Conservation (phyloP, 148 eudicot species). For the Chenopodium suecicum region DNA sequence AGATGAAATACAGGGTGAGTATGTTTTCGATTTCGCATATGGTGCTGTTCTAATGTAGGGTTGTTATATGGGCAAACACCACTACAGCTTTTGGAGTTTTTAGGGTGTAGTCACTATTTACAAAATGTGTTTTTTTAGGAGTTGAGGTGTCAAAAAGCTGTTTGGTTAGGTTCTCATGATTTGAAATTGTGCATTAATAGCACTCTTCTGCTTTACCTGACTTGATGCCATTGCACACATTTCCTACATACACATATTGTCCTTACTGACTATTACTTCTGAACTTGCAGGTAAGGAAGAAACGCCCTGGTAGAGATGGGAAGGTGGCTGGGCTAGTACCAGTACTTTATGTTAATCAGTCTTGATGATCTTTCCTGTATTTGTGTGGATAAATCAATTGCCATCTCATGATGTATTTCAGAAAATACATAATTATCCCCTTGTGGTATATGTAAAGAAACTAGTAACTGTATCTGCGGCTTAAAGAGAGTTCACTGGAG, state of each 20-base stretch:
- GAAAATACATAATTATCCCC: background rate
- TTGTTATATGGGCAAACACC: too few relatives aligned
- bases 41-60: background rate
- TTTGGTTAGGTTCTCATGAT: background rate
- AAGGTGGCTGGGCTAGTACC: slow-evolving; percentile 93
- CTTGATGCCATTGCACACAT: background rate
- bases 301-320: slow-evolving; percentile 91
- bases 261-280: background rate
- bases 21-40: too few relatives aligned
- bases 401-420: background rate
- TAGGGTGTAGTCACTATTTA: too few relatives aligned
- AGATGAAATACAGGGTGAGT: background rate
- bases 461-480: background rate
- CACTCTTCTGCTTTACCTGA: background rate
- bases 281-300: slow-evolving; percentile 73
- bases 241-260: background rate
- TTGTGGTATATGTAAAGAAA: background rate
- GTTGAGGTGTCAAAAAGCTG: background rate
- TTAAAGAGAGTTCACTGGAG: background rate
- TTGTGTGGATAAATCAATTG: slow-evolving; percentile 2
- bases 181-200: background rate
- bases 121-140: background rate
- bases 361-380: slow-evolving; percentile 41
- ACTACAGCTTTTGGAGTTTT: background rate
- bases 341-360: slow-evolving; percentile 75